These are phyloP conservation scores for Globisporangium recalcitrans DNA, from an alignment of 352 stramenopile species.

Conservation along the genomic window DNA sequence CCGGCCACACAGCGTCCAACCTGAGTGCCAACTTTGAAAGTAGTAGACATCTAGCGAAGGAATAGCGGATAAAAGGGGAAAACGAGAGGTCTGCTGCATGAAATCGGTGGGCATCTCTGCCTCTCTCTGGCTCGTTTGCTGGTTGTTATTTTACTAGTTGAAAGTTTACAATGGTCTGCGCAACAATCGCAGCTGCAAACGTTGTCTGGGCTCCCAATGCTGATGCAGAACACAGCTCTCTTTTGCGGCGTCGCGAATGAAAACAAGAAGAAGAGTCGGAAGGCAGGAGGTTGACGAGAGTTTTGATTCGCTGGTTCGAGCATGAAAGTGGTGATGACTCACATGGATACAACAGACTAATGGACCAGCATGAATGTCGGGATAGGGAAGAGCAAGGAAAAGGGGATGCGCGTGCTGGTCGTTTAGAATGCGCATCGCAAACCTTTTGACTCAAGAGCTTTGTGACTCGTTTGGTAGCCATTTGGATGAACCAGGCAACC, in stretches of 20 bases:
- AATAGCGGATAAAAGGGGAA: too few species aligned
- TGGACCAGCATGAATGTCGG: neutral
- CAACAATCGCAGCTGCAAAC: neutral
- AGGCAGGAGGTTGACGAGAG: neutral
- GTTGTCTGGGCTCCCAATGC: neutral
- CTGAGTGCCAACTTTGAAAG: too few species aligned
- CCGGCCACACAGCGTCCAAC: neutral
- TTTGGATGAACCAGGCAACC: neutral
- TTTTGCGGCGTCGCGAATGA: neutral
- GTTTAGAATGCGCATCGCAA: neutral
- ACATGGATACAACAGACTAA: neutral
- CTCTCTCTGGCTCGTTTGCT: too few species aligned
- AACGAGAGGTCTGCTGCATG: too few species aligned
- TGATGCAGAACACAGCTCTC: neutral
- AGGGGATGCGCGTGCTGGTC: neutral
- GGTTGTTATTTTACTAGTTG: too few species aligned
- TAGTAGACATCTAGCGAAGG: too few species aligned
- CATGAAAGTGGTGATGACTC: neutral
- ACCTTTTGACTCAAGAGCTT: too few species aligned
- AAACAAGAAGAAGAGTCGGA: neutral
- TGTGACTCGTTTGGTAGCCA: too few species aligned
- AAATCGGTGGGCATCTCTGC: too few species aligned
- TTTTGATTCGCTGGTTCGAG: neutral
- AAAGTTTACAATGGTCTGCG: too few species aligned
- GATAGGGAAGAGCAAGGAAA: too few species aligned